Evolutionary conservation across 2,329 filamentous ascomycete species (phyloP).

Genomic region (Emergomyces pasteurianus): DNA sequence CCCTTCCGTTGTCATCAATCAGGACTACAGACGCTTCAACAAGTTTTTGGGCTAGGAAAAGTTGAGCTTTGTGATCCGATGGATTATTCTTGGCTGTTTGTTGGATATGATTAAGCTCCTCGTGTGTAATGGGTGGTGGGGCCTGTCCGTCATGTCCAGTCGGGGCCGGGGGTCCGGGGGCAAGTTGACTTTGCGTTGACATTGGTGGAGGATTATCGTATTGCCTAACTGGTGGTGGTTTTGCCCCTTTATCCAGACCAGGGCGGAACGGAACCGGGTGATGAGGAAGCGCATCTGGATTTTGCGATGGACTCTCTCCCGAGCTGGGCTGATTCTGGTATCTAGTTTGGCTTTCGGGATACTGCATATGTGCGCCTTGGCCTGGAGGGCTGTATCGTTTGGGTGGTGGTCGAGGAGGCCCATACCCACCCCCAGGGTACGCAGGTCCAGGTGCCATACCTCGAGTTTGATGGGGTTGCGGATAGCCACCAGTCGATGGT

Average conservation of each 20-base stretch:
- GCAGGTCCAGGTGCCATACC: slow-evolving; percentile 8
- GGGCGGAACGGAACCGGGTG: slow-evolving; percentile 45
- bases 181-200: slow-evolving; percentile 23
- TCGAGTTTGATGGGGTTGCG: slow-evolving; percentile 5
- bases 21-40: slow-evolving; percentile 75
- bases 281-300: slow-evolving; percentile 44
- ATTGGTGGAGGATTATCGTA: slow-evolving; percentile 35
- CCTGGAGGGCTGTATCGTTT: slow-evolving; percentile 9
- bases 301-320: slow-evolving; percentile 19
- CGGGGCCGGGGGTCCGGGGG: slow-evolving; percentile 1
- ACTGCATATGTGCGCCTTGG: slow-evolving; percentile 9
- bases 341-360: slow-evolving; percentile 5
- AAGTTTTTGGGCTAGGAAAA: slow-evolving; percentile 68
- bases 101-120: slow-evolving; percentile 66
- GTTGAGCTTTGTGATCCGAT: slow-evolving; percentile 56
- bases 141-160: neutral
- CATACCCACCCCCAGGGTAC: slow-evolving; percentile 11
- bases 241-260: slow-evolving; percentile 35
- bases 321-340: slow-evolving; percentile 10
- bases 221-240: slow-evolving; percentile 42
- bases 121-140: slow-evolving; percentile 47
- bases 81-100: slow-evolving; percentile 58
- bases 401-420: neutral
- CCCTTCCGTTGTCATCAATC: slow-evolving; percentile 60
- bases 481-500: slow-evolving; percentile 4